Evolutionary conservation across 495 filamentous ascomycete genomes (phyloP).

Genomic region (Tuber indicum): DNA sequence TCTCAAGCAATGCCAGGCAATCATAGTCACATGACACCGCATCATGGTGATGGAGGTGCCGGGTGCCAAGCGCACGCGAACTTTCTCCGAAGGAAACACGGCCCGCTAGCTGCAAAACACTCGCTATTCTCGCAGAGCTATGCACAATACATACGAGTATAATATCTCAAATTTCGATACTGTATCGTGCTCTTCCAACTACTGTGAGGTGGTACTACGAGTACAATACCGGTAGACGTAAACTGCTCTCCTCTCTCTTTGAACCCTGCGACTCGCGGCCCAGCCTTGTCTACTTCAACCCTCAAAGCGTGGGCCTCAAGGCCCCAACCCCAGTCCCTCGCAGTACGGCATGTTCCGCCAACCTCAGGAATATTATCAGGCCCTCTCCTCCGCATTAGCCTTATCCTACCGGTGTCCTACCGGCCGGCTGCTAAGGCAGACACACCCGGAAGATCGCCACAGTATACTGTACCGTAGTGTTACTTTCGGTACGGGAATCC

Average conservation of each 20-base stretch:
- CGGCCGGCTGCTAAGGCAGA: neutral
- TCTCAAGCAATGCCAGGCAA: neutral
- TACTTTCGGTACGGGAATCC: neutral
- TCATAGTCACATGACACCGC: conserved; percentile 1
- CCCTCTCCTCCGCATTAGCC: neutral
- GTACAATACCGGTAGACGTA: neutral
- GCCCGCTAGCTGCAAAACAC: neutral
- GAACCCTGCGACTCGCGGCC: neutral
- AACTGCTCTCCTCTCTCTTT: neutral
- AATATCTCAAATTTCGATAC: neutral
- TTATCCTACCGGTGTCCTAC: no score
- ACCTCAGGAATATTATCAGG: neutral
- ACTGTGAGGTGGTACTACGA: neutral
- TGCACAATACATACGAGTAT: neutral
- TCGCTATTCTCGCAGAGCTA: neutral
- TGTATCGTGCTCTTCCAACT: no score
- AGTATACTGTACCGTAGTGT: no score
- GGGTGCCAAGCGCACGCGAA: neutral
- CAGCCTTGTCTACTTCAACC: neutral
- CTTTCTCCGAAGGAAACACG: neutral
- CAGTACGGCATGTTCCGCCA: neutral
- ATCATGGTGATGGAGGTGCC: neutral
- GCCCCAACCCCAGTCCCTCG: neutral
- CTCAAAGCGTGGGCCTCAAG: neutral
- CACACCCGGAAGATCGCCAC: neutral